Conservation (phyloP, 805 yeast genomes). For the Yarrowia keelungensis region DNA sequence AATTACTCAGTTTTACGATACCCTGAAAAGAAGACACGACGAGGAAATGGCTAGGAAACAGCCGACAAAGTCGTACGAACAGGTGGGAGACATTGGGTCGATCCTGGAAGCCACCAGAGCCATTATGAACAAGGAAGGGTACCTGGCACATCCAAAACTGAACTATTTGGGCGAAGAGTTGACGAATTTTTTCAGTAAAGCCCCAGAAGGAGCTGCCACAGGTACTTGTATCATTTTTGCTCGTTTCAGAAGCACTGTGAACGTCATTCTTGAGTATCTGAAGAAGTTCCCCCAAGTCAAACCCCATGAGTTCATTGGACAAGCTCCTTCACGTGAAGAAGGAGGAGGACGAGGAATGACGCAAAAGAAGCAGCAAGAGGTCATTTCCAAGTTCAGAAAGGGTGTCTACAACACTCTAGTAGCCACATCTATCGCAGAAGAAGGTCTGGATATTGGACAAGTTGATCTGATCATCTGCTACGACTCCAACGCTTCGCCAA, state of each 20-base stretch:
- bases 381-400: slow-evolving; percentile 72
- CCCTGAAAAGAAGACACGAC: slow-evolving; percentile 58
- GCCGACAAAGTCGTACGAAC: slow-evolving; percentile 44
- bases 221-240: slow-evolving; percentile 80
- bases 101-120: not conserved
- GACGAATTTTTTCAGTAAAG: slow-evolving; percentile 57
- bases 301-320: slow-evolving; percentile 94
- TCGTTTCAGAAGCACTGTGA: slow-evolving; percentile 87
- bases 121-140: slow-evolving; percentile 40
- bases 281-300: slow-evolving; percentile 53
- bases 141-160: slow-evolving; percentile 76
- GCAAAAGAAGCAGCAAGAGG: slow-evolving; percentile 83
- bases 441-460: slow-evolving; percentile 97
- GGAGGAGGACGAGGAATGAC: slow-evolving; percentile 74
- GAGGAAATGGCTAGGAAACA: slow-evolving; percentile 40
- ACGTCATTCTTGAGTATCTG: slow-evolving; percentile 74
- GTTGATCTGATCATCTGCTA: slow-evolving; percentile 92
- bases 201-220: slow-evolving; percentile 51
- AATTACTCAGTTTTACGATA: slow-evolving; percentile 72
- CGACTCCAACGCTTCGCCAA: slow-evolving; percentile 93
- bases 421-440: slow-evolving; percentile 98
- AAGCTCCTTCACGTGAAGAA: slow-evolving; percentile 57
- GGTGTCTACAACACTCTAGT: slow-evolving; percentile 83
- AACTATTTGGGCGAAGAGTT: slow-evolving; percentile 65
- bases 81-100: slow-evolving; percentile 50